Evolutionary conservation across 2,329 filamentous ascomycete species (phyloP).

Genomic region (Curvularia spicifera): DNA sequence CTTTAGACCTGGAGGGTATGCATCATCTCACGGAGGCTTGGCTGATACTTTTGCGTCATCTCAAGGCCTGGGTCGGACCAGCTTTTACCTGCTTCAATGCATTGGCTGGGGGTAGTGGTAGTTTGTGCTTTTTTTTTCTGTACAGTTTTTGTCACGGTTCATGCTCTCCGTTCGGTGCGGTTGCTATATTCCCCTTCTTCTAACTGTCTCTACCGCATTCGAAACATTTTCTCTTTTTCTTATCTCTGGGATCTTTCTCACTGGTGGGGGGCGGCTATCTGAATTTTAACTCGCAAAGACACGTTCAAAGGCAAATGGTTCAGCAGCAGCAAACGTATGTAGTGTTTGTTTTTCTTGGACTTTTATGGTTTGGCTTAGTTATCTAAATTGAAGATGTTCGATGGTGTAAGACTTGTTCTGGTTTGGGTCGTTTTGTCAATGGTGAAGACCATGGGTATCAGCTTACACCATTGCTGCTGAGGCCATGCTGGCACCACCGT

Average conservation of each 20-base stretch:
- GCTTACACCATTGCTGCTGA: background rate
- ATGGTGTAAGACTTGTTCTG: constrained; percentile 15
- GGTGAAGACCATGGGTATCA: background rate
- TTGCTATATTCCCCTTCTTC: constrained; percentile 15
- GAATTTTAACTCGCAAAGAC: constrained; percentile 15
- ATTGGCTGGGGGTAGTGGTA: constrained; percentile 33
- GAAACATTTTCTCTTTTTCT: constrained; percentile 7
- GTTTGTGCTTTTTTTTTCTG: constrained; percentile 28
- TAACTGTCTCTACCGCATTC: constrained; percentile 20
- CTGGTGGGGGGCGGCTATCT: constrained; percentile 28
- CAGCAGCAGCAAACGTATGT: constrained; percentile 9
- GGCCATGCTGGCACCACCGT: background rate
- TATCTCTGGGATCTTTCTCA: constrained; percentile 19
- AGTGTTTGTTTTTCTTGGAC: constrained; percentile 6
- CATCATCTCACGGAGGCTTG: constrained; percentile 33
- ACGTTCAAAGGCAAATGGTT: constrained; percentile 25
- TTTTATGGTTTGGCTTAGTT: constrained; percentile 10
- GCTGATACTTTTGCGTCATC: constrained; percentile 33
- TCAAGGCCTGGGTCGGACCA: constrained; percentile 29
- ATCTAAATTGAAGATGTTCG: constrained; percentile 24
- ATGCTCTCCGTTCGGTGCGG: constrained; percentile 21
- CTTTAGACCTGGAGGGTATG: constrained; percentile 34
- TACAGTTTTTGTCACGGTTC: constrained; percentile 18
- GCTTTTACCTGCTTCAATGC: constrained; percentile 33
- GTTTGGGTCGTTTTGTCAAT: constrained; percentile 1